Conservation (phyloP, 306 rosid species). For the barrel medic (Medicago truncatula) region MtrunA17r5.0-ANR NC_053042.1:47874001-47874500, state of each 20-base stretch:
- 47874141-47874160: slow-evolving; percentile 46
- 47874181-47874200: slow-evolving; percentile 48
- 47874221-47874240: slow-evolving; percentile 43
- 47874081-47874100: slow-evolving; percentile 76
- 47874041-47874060: slow-evolving; percentile 60
- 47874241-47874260: slow-evolving; percentile 39
- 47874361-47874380: slow-evolving; percentile 60
- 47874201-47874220: slow-evolving; percentile 48
- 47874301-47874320: slow-evolving; percentile 66
- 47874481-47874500: slow-evolving; percentile 10
- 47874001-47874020: slow-evolving; percentile 17
- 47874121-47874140: slow-evolving; percentile 70
- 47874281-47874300: slow-evolving; percentile 67
- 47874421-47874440: slow-evolving; percentile 37
- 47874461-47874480: slow-evolving; percentile 36
- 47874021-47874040: slow-evolving; percentile 48
- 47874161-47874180: slow-evolving; percentile 46
- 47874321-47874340: slow-evolving; percentile 60
- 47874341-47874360: slow-evolving; percentile 61
- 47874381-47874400: slow-evolving; percentile 47
- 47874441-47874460: slow-evolving; percentile 35
- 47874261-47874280: slow-evolving; percentile 59
- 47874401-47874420: slow-evolving; percentile 40
- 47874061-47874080: slow-evolving; percentile 85
- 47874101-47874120: slow-evolving; percentile 77